A percentile compares a stretch with the other conserved stretches of the same genome.
phyloP scores from a whole-genome alignment of 176 grass and related monocot species.

The Bonia amplexicaulis region DNA sequence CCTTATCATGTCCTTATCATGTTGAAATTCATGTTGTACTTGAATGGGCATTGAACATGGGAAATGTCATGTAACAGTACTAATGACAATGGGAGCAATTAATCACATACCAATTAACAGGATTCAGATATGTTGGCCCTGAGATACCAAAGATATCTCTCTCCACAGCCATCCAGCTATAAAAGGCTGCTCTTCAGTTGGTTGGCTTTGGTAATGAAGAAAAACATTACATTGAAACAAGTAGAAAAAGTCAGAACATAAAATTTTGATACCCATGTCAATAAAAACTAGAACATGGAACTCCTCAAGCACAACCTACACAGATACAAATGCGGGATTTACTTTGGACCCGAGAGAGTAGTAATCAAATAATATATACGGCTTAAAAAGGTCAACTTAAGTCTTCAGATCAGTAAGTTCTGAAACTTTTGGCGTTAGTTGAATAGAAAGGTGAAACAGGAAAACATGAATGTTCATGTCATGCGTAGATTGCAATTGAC shows the following conservation, averaged over 20 bases:
- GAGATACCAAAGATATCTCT: conserved; percentile 70
- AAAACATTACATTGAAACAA: conserved; percentile 28
- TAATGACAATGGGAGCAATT: neutral
- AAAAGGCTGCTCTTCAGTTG: conserved; percentile 20
- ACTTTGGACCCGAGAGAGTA: neutral
- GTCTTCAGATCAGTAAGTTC: neutral
- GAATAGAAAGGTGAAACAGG: neutral
- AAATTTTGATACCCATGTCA: neutral
- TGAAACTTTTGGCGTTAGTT: neutral
- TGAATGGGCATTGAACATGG: neutral
- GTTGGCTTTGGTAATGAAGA: neutral
- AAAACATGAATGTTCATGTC: neutral
- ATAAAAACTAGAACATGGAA: neutral
- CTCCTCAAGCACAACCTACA: neutral
- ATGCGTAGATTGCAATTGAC: neutral
- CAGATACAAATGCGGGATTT: neutral
- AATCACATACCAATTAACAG: conserved; percentile 71
- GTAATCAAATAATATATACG: neutral
- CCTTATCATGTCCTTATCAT: neutral
- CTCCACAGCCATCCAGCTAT: conserved; percentile 60
- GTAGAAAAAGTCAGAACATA: neutral
- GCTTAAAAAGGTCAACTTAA: neutral
- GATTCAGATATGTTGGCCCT: conserved; percentile 65
- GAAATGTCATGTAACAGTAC: conserved; percentile 1
- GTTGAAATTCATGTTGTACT: neutral